A percentile compares a stretch with the other conserved stretches of the same genome.
phyloP scores from a whole-genome alignment of 129 eudicot genomes.

The Rutidosis leptorrhynchoides region DNA sequence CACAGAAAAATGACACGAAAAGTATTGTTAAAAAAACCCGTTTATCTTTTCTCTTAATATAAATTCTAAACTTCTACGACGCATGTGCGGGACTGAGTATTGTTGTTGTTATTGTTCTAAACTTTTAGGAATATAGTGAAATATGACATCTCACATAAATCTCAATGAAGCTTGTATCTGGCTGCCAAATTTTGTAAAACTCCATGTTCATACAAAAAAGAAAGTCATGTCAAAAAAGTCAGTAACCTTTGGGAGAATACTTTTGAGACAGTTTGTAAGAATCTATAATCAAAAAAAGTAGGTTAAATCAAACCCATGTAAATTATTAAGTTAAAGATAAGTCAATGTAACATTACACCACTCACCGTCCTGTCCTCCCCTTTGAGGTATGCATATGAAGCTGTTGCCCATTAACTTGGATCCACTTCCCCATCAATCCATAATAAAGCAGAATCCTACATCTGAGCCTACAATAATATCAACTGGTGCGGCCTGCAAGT shows the following conservation, averaged over 20 bases:
- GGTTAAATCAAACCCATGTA: conserved; percentile 11
- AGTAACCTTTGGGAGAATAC: conserved; percentile 82
- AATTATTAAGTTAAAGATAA: background rate
- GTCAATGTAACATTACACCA: conserved; percentile 16
- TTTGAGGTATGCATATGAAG: conserved; percentile 68
- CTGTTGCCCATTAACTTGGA: conserved; percentile 63
- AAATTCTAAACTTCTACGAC: no score
- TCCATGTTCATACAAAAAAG: conserved; percentile 98
- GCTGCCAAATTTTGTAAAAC: conserved; percentile 85
- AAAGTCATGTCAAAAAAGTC: conserved; percentile 98
- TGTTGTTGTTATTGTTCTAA: no score
- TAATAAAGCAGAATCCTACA: conserved; percentile 83
- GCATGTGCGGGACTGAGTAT: no score
- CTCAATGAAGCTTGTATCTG: conserved; percentile 92
- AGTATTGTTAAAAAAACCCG: conserved; percentile 12
- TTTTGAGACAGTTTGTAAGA: conserved; percentile 71
- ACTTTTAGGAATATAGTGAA: background rate
- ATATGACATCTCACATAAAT: conserved; percentile 66
- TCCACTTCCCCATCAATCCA: conserved; percentile 97
- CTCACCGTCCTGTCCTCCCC: conserved; percentile 88
- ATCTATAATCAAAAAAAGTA: conserved; percentile 43
- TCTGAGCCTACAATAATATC: conserved; percentile 91
- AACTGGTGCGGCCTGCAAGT: conserved; percentile 83
- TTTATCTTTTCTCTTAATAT: conserved; percentile 7
- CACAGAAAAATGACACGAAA: no score